A percentile compares a stretch with the other conserved stretches of the same genome.
phyloP scores from a whole-genome alignment of 2,329 filamentous ascomycete genomes.

The Tolypocladium guangdongense region DNA sequence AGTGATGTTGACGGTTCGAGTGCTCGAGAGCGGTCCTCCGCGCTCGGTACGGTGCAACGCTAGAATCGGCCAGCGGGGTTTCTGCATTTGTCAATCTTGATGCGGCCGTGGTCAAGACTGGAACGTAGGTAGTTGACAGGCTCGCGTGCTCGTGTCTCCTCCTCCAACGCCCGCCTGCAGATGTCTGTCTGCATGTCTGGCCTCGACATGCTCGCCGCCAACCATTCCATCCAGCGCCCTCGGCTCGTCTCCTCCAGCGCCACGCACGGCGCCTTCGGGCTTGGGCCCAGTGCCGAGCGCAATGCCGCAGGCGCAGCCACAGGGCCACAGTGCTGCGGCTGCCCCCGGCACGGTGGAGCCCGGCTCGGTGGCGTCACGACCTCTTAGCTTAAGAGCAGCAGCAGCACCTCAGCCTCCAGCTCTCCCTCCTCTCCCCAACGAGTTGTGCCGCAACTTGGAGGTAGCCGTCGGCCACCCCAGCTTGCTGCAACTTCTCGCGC shows the following conservation, averaged over 20 bases:
- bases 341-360: background rate
- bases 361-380: background rate
- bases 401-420: too few relatives aligned
- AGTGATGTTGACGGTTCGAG: too few relatives aligned
- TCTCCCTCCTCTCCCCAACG: background rate
- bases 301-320: background rate
- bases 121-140: too few relatives aligned
- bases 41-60: too few relatives aligned
- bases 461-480: slow-evolving; percentile 1
- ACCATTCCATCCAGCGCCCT: background rate
- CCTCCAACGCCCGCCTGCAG: too few relatives aligned
- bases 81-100: too few relatives aligned
- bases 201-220: background rate
- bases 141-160: too few relatives aligned
- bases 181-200: too few relatives aligned
- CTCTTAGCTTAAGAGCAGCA: too few relatives aligned
- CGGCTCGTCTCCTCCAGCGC: background rate
- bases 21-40: too few relatives aligned
- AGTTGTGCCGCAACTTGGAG: slow-evolving; percentile 6
- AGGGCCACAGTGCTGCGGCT: background rate
- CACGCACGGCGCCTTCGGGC: background rate
- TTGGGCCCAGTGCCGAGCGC: background rate
- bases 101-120: too few relatives aligned
- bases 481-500: slow-evolving; percentile 7
- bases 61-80: too few relatives aligned